Evolutionary conservation across 2,329 filamentous ascomycete genomes (phyloP).

Genomic region (Colletotrichum coccodes): DNA sequence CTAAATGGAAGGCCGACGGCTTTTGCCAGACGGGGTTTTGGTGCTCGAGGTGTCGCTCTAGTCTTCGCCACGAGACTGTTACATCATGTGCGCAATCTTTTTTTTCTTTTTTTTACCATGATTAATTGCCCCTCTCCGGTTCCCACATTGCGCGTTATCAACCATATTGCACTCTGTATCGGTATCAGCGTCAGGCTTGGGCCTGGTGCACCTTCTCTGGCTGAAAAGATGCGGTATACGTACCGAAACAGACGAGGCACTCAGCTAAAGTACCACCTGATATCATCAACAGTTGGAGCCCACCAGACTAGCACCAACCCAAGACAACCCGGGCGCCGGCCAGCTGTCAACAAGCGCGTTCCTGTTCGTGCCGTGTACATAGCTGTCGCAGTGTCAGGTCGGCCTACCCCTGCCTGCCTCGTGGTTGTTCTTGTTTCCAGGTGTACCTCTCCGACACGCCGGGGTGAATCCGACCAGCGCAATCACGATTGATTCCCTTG

Average conservation of each 20-base stretch:
- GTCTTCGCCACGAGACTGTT: background rate
- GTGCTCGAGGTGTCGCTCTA: background rate
- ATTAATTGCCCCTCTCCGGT: background rate
- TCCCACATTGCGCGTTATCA: background rate
- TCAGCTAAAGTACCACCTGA: background rate
- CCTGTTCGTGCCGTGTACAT: background rate
- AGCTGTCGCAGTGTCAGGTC: background rate
- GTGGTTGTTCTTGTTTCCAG: background rate
- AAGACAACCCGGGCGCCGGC: conserved; percentile 24
- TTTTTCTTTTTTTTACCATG: background rate
- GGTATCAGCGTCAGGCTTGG: background rate
- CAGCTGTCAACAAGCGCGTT: conserved; percentile 19
- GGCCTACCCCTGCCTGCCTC: conserved; percentile 15
- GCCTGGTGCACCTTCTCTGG: background rate
- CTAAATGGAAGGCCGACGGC: conserved; percentile 2
- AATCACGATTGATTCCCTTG: conserved; percentile 8
- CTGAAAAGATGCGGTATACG: background rate
- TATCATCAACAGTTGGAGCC: background rate
- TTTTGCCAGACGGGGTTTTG: background rate
- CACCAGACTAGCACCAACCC: conserved; percentile 21
- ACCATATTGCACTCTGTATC: background rate
- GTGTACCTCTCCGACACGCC: background rate
- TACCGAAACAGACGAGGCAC: background rate
- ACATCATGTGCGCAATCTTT: background rate
- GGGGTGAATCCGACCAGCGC: conserved; percentile 8